A percentile compares a stretch with the other conserved stretches of the same genome.
Evolutionary conservation across 257 asterid genomes (phyloP).

Genomic region (Coffea eugenioides): DNA sequence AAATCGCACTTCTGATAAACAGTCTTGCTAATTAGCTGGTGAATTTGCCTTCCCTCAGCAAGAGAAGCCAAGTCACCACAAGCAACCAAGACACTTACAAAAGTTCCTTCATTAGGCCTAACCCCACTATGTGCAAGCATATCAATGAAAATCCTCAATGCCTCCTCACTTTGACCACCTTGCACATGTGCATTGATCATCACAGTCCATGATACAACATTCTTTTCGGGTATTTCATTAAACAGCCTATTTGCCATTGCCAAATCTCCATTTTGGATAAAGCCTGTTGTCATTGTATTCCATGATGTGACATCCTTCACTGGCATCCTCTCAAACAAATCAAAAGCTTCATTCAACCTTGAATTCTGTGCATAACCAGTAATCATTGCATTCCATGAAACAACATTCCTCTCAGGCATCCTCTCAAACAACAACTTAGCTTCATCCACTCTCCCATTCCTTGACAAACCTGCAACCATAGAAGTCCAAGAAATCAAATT

Average conservation of each 20-base stretch:
- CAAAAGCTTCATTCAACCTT: conserved; percentile 39
- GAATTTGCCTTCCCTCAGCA: conserved; percentile 53
- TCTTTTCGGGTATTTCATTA: conserved; percentile 45
- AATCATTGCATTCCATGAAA: conserved; percentile 70
- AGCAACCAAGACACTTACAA: conserved; percentile 57
- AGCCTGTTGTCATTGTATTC: conserved; percentile 54
- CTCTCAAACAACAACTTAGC: conserved; percentile 3
- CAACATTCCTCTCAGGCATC: conserved; percentile 56
- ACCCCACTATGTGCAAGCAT: conserved; percentile 25
- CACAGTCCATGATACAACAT: conserved; percentile 66
- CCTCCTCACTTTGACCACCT: conserved; percentile 52
- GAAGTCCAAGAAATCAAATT: conserved; percentile 11
- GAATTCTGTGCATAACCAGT: conserved; percentile 42
- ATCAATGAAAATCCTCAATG: conserved; percentile 29
- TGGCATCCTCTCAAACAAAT: conserved; percentile 45
- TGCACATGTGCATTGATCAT: conserved; percentile 46
- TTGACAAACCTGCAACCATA: conserved; percentile 8
- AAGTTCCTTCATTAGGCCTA: conserved; percentile 62
- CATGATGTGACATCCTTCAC: conserved; percentile 42
- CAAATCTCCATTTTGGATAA: conserved; percentile 43
- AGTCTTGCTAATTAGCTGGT: conserved; percentile 60
- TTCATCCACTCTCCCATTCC: conserved; percentile 8
- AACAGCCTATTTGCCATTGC: conserved; percentile 41
- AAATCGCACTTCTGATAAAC: conserved; percentile 39
- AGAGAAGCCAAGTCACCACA: conserved; percentile 61